Evolutionary conservation across 306 rosid genomes (phyloP), one percentile per base, ranked within the genome.

Genomic region (Senna siamea): DNA sequence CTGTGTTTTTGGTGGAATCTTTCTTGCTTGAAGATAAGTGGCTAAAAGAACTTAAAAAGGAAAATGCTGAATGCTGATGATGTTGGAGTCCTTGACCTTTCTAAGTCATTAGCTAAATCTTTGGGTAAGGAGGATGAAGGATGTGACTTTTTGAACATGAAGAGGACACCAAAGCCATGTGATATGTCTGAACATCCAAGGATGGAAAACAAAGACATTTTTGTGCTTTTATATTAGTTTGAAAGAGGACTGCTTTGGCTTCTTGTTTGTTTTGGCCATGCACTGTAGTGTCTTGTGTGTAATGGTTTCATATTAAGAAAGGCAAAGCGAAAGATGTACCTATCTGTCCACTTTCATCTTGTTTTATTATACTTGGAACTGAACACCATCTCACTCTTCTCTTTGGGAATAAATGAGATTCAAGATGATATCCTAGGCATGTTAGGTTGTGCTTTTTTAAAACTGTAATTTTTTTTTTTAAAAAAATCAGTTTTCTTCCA

Each of bases 141-240:
- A 58, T 73, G 87, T 73, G 83, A 74, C 80, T 53, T 41, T 74
- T 19, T 52, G 87, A 78, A 76, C 76, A 79, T 70, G 75, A 68
- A 52, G 70, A 71, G 62, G 80, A 63, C 77, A 64, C 79, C 63
- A 79, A 81, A 51, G 86, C 81, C 88, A 79, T 69, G 85, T 79
- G 85, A 81, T 71, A 60, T 79, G 79, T 60, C 66, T 66, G 13
- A 83, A 32, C 62, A 74, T 52, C 34, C 63, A 46, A 58, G 75
- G 82, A 47, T 44, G 63, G 72, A 53, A 72, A 83, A 80, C 73
- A 48, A 65, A 56, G 69, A 40, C 56, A 60, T 19, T 73, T 9
- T 66, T 79, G 70, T 43, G 76, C 46, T 38, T 70, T 54, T n/a
- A n/a, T 43, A 70, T 58, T 63, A 69, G 69, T 83, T 71, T 79